These are phyloP conservation scores for Malassezia obtusa DNA, from an alignment of 1,284 basidiomycete genomes.

Conservation along the genomic window DNA sequence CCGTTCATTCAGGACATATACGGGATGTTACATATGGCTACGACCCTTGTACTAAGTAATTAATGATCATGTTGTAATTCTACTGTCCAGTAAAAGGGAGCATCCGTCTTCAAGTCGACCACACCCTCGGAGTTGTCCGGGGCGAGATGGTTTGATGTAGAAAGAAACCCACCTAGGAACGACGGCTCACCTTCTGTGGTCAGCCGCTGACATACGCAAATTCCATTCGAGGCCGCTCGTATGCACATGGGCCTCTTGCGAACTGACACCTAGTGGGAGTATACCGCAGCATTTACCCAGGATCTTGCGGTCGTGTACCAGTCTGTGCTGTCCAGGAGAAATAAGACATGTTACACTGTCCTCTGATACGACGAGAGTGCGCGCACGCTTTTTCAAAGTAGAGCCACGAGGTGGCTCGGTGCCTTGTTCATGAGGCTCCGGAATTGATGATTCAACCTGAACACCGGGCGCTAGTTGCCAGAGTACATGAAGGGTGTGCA, in stretches of 20 bases:
- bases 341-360: conserved; percentile 83
- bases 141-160: conserved; percentile 77
- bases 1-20: background rate
- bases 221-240: conserved; percentile 86
- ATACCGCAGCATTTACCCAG: conserved; percentile 85
- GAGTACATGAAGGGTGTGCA: conserved; percentile 76
- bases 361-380: conserved; percentile 69
- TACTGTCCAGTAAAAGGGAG: conserved; percentile 78
- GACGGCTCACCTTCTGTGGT: conserved; percentile 18
- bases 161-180: conserved; percentile 52
- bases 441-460: conserved; percentile 3
- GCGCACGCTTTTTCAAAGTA: conserved; percentile 52
- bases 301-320: conserved; percentile 62
- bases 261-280: conserved; percentile 63
- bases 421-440: conserved; percentile 18
- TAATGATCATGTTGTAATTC: conserved; percentile 50
- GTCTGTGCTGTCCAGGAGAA: conserved; percentile 65
- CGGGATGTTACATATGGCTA: background rate
- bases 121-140: conserved; percentile 8
- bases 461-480: conserved; percentile 60
- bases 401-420: conserved; percentile 16
- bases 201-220: conserved; percentile 56
- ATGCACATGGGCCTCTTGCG: conserved; percentile 60
- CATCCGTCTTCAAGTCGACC: conserved; percentile 66
- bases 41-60: too few species aligned